These are phyloP conservation scores for Aquanectria penicillioides DNA, from an alignment of 2,329 filamentous ascomycete genomes.

Conservation along the genomic window DNA sequence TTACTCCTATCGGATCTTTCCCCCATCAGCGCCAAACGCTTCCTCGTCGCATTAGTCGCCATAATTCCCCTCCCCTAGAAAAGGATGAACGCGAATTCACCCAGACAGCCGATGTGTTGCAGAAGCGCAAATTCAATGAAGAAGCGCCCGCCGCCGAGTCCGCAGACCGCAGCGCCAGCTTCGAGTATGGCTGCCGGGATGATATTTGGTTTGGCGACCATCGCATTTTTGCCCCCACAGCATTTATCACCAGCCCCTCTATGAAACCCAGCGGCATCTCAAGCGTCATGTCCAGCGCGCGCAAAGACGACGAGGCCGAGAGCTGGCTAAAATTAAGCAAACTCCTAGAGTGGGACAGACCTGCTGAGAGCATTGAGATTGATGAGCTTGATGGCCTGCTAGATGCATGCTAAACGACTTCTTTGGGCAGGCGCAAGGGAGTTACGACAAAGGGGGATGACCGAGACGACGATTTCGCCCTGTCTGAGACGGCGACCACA, in stretches of 20 bases:
- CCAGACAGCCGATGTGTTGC: constrained; percentile 89
- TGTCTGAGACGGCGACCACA: constrained; percentile 39
- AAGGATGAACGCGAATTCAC: constrained; percentile 97
- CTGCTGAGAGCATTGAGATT: constrained; percentile 89
- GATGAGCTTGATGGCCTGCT: constrained; percentile 93
- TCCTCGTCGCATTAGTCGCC: constrained; percentile 60
- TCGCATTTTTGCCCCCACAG: constrained; percentile 47
- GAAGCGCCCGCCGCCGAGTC: constrained; percentile 46
- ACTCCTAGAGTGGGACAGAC: constrained; percentile 69
- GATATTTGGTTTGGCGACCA: constrained; percentile 65
- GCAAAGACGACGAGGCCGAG: constrained; percentile 52
- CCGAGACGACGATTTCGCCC: constrained; percentile 34
- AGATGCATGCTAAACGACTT: constrained; percentile 69
- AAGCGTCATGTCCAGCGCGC: constrained; percentile 38
- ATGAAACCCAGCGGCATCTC: constrained; percentile 52
- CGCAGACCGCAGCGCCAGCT: constrained; percentile 41
- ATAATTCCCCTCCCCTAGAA: constrained; percentile 88
- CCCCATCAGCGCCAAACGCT: constrained; percentile 52
- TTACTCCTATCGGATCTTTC: constrained; percentile 72
- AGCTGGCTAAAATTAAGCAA: constrained; percentile 54
- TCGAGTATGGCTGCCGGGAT: constrained; percentile 54
- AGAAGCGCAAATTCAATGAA: constrained; percentile 68
- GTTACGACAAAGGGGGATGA: constrained; percentile 30
- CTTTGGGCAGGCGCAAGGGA: constrained; percentile 33
- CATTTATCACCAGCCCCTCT: constrained; percentile 64